phyloP scores from a whole-genome alignment of 202 grass and related monocot species.

The Zizania palustris region DNA sequence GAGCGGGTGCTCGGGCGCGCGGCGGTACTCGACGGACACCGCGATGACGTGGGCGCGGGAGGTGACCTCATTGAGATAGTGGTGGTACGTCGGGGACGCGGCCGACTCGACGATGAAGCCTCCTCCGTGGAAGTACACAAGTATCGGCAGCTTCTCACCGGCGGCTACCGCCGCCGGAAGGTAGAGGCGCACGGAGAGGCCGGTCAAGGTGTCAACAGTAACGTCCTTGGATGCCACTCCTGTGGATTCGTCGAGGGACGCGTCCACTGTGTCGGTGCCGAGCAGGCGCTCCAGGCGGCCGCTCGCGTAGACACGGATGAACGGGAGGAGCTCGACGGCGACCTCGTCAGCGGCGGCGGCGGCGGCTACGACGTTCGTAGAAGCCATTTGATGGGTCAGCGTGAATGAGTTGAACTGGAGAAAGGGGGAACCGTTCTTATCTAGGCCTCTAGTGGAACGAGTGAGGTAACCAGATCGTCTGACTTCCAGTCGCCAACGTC shows the following conservation, averaged over 20 bases:
- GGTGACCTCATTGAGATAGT: constrained; percentile 55
- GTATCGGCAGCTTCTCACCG: constrained; percentile 48
- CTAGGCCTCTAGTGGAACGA: no score
- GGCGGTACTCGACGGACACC: constrained; percentile 70
- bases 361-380: constrained; percentile 7
- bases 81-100: constrained; percentile 45
- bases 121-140: constrained; percentile 80
- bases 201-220: constrained; percentile 46
- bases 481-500: no score
- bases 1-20: constrained; percentile 68
- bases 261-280: constrained; percentile 34
- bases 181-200: constrained; percentile 62
- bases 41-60: constrained; percentile 38
- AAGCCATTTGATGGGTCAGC: constrained; percentile 32
- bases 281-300: constrained; percentile 57
- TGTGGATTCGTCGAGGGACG: constrained; percentile 41
- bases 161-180: constrained; percentile 11
- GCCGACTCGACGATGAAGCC: constrained; percentile 69
- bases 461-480: no score
- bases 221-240: constrained; percentile 69
- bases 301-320: constrained; percentile 63
- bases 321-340: constrained; percentile 49
- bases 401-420: no score
- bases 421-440: no score
- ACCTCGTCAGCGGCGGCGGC: constrained; percentile 11